Percentiles rank a stretch among this genome's conserved stretches.
These are phyloP conservation scores for Aristolochia californica DNA, from an alignment of 164 flowering plant genomes.

Conservation along the genomic window DNA sequence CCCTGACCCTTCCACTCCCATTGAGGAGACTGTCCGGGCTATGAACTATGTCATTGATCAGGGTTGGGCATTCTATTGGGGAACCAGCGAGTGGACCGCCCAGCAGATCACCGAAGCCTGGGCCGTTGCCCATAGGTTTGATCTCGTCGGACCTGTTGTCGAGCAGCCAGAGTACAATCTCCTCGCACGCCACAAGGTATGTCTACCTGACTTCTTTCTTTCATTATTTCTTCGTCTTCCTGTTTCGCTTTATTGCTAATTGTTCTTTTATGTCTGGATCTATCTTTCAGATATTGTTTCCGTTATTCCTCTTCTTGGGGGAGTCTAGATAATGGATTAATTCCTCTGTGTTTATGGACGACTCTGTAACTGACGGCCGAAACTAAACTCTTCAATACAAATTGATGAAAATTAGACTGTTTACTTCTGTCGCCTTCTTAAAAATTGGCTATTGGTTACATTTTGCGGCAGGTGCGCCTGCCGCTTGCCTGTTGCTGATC, in stretches of 20 bases:
- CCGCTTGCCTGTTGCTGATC: not conserved
- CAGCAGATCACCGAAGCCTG: conserved; percentile 99
- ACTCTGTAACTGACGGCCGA: too few species aligned
- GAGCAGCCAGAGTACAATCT: conserved; percentile 99
- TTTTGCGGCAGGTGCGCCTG: not conserved
- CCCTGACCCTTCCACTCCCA: conserved; percentile 71
- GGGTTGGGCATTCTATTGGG: conserved; percentile 99
- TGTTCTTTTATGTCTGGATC: not conserved
- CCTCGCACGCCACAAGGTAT: conserved; percentile 76
- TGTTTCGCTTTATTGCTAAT: not conserved
- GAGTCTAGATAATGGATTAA: not conserved
- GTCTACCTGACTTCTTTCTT: too few species aligned
- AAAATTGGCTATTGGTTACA: too few species aligned
- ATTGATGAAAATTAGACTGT: too few species aligned
- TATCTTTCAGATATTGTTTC: not conserved
- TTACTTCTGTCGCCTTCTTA: too few species aligned
- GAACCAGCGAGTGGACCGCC: conserved; percentile 99
- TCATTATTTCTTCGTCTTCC: not conserved
- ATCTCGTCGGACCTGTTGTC: conserved; percentile 82
- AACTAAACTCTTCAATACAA: too few species aligned
- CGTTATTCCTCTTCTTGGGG: not conserved
- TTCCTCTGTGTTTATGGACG: not conserved
- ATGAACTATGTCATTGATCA: conserved; percentile 93
- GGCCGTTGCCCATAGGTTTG: conserved; percentile 67
- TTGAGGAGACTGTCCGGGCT: conserved; percentile 97